phyloP scores from a whole-genome alignment of 2,329 filamentous ascomycete species.

The Aschersonia sp. region DNA sequence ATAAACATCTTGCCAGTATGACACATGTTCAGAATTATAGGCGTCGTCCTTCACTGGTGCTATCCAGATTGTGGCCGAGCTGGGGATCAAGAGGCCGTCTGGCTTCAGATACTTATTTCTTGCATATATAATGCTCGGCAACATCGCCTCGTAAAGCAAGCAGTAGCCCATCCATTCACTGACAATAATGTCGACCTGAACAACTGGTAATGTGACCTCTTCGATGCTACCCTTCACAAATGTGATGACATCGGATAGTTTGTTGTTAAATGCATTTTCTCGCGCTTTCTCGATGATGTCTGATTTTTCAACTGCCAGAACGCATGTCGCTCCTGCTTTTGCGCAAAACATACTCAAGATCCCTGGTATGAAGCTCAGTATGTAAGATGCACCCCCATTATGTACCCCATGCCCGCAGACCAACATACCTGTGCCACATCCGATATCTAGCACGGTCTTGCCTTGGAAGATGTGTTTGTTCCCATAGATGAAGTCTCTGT shows the following conservation, averaged over 20 bases:
- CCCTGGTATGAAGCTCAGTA: conserved; percentile 24
- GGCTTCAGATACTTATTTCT: conserved; percentile 73
- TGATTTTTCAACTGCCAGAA: conserved; percentile 86
- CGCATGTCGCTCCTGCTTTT: conserved; percentile 70
- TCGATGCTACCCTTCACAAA: conserved; percentile 78
- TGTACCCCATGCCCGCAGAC: conserved; percentile 1
- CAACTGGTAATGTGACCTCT: conserved; percentile 64
- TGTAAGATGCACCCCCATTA: background rate
- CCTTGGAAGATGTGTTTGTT: conserved; percentile 78
- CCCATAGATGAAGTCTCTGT: conserved; percentile 87
- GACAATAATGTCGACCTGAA: conserved; percentile 83
- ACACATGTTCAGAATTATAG: conserved; percentile 61
- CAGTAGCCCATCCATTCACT: conserved; percentile 98
- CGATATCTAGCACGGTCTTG: conserved; percentile 82
- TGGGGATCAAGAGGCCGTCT: conserved; percentile 73
- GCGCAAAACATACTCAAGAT: conserved; percentile 94
- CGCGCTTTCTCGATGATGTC: conserved; percentile 77
- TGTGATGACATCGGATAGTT: conserved; percentile 57
- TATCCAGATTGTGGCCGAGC: conserved; percentile 68
- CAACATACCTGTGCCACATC: conserved; percentile 54
- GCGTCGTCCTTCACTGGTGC: conserved; percentile 68
- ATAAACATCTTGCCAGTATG: conserved; percentile 86
- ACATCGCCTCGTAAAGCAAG: conserved; percentile 88
- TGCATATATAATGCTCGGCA: conserved; percentile 80
- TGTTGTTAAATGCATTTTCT: conserved; percentile 73